phyloP scores from a whole-genome alignment of 257 asterid genomes.

The Jaltomata sinuosa region DNA sequence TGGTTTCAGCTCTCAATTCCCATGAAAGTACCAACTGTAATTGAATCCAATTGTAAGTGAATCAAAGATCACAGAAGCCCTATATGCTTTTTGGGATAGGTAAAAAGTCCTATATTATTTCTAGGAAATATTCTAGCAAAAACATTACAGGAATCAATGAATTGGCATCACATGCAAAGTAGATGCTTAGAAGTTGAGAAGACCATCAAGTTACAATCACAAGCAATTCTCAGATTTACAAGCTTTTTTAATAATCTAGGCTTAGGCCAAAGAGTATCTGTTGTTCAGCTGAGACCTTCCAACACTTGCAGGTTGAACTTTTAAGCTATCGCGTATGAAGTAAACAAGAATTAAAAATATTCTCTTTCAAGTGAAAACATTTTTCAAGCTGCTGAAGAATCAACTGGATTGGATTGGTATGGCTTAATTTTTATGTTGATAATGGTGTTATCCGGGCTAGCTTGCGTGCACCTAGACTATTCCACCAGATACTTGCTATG shows the following conservation, averaged over 20 bases:
- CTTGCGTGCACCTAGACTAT: neutral
- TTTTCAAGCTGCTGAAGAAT: neutral
- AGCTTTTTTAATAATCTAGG: neutral
- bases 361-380: neutral
- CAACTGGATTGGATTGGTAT: neutral
- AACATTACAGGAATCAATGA: neutral
- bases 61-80: neutral
- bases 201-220: neutral
- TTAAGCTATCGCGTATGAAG: neutral
- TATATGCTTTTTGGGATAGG: neutral
- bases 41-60: neutral
- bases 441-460: neutral
- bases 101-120: neutral
- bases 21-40: constrained; percentile 47
- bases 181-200: neutral
- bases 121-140: neutral
- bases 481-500: neutral
- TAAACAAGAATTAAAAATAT: neutral
- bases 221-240: neutral
- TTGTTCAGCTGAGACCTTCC: neutral
- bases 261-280: neutral
- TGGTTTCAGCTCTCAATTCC: constrained; percentile 91
- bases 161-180: neutral
- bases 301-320: neutral
- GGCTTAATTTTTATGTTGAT: neutral